These are phyloP conservation scores for Chytridiales sp. DNA, from an alignment of 371 early-diverging fungal species.

Conservation along the genomic window DNA sequence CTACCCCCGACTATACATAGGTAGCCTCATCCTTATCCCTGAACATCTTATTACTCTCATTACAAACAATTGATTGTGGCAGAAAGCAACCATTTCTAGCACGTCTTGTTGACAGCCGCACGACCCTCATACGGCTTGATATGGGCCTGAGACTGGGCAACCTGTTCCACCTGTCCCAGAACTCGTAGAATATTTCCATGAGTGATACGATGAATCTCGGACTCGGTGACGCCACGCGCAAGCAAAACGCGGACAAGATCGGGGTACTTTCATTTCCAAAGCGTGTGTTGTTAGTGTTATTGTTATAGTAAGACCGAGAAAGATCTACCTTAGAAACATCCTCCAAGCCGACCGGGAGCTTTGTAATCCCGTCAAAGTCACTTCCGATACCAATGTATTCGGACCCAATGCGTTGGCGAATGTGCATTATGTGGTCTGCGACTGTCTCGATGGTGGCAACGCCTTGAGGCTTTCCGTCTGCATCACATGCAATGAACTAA, in stretches of 20 bases:
- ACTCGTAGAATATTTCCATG: conserved; percentile 40
- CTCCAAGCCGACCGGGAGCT: conserved; percentile 57
- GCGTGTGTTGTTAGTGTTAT: neutral
- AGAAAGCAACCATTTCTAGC: too few relatives aligned
- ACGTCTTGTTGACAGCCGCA: too few relatives aligned
- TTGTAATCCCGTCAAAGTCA: conserved; percentile 64
- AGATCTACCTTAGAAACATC: conserved; percentile 55
- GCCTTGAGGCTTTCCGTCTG: conserved; percentile 12
- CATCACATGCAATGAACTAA: too few relatives aligned
- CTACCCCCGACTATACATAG: too few relatives aligned
- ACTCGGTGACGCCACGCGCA: conserved; percentile 56
- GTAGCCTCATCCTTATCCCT: too few relatives aligned
- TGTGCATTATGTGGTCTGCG: conserved; percentile 63
- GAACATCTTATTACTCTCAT: too few relatives aligned
- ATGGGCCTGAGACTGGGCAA: too few relatives aligned
- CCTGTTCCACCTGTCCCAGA: too few relatives aligned
- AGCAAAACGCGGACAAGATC: conserved; percentile 60
- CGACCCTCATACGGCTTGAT: too few relatives aligned
- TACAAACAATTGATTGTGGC: too few relatives aligned
- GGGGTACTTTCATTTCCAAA: conserved; percentile 46
- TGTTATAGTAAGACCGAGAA: neutral
- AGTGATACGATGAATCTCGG: conserved; percentile 57
- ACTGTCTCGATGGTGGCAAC: conserved; percentile 54
- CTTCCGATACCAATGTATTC: conserved; percentile 64
- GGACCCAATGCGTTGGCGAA: conserved; percentile 54